Evolutionary conservation across 495 filamentous ascomycete species (phyloP).

Genomic region (Trichocladium antarcticum): DNA sequence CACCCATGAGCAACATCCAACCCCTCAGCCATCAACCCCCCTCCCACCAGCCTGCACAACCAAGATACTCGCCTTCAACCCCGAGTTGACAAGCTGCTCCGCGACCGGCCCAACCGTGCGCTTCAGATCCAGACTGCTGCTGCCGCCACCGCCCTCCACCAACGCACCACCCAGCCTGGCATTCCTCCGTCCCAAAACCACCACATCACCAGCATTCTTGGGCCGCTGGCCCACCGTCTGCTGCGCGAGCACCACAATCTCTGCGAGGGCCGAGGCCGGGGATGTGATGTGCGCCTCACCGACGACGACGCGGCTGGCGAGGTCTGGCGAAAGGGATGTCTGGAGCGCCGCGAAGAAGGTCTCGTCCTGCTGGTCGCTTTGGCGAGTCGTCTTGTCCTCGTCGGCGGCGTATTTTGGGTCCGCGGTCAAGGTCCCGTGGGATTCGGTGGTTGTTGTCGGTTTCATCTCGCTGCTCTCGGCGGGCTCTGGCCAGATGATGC

Average conservation of each 20-base stretch:
- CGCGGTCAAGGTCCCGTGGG: neutral
- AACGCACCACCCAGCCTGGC: conserved; percentile 20
- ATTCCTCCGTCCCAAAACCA: conserved; percentile 58
- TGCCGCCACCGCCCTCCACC: neutral
- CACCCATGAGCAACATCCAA: neutral
- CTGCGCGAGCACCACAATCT: conserved; percentile 37
- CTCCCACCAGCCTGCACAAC: conserved; percentile 56
- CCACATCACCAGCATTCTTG: conserved; percentile 65
- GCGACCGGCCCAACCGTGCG: conserved; percentile 58
- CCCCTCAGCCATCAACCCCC: conserved; percentile 5
- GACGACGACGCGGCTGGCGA: conserved; percentile 54
- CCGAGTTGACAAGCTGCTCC: conserved; percentile 48
- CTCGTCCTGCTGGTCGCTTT: conserved; percentile 30
- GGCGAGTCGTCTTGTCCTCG: conserved; percentile 28
- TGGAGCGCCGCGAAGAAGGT: conserved; percentile 53
- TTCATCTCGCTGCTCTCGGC: conserved; percentile 1
- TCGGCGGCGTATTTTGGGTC: conserved; percentile 18
- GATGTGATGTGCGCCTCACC: conserved; percentile 22
- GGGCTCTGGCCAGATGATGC: conserved; percentile 27
- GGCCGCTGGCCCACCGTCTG: conserved; percentile 49
- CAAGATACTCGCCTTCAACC: conserved; percentile 61
- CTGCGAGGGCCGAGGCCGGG: conserved; percentile 12
- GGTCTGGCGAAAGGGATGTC: conserved; percentile 44
- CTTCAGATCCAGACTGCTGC: conserved; percentile 33
- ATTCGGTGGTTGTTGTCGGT: neutral